Base-by-base conservation (phyloP, 2,329 filamentous ascomycete species). In the Zarea fungicola region DNA sequence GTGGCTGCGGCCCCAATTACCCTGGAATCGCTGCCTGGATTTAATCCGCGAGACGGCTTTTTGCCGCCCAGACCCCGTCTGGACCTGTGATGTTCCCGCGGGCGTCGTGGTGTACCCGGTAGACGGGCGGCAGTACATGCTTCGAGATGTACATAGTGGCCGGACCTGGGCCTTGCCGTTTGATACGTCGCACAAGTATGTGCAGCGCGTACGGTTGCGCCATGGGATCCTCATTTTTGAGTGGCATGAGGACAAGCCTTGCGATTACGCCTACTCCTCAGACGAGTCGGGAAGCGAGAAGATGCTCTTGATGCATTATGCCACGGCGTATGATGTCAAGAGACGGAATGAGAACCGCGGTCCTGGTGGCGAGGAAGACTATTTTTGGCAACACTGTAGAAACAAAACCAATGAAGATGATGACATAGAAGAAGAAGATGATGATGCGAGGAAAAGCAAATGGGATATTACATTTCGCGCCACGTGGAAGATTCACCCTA, bases 401-500 rank as follows among this genome's bases (percentile, higher is more conserved):
- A 8, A 8, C 28, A 46, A 31, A n/a, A 26, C 13, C 14, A 37
- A 39, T 4, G 14, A 4, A 31, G 35, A 31, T 13, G 22, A 13
- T 14, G 25, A 13, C 2, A 9, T 3, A 11, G n/a, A 21, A 6
- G 13, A 11, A 13, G 34, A 18, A 8, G 3, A 35, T 2, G 31
- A 25, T 5, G 3, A 19, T 9, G 10, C 28, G 18, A 2, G 3
- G 13, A 13, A 6, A 25, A 3, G 13, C 13, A 22, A 10, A 13
- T 78, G 74, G 73, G 58, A 55, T 3, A 64, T 80, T 44, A 62
- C 61, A 1, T 76, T 77, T 48, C 76, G 78, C 43, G 77, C 72
- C 37, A 78, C 84, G 59, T 84, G 77, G 76, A 78, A 78, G 57
- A 76, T 83, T 31, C 75, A 81, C 62, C 76, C 76, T 56, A 64